Base-by-base conservation (phyloP, 2,329 filamentous ascomycete species). In the Emergomyces orientalis region DNA sequence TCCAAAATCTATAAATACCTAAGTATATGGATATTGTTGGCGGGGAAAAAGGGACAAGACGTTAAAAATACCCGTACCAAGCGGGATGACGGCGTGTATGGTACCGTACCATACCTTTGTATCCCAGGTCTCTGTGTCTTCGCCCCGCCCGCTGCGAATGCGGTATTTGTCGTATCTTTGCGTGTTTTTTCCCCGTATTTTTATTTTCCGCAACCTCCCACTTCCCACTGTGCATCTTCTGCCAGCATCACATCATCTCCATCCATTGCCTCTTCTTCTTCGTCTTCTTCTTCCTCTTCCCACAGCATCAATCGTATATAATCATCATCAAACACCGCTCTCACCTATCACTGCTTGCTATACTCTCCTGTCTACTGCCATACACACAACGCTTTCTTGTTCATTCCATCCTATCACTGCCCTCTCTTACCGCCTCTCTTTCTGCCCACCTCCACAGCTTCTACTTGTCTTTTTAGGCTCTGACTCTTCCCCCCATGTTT, bases 251-350 rank as follows among this genome's bases (percentile, higher is more conserved):
- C n/a, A 5, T 43, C 54, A 56, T 25, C 54, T 6, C 7, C 30
- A 2, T 69, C 63, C 63, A 68, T 67, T 61, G 66, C 69, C 68
- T 66, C 66, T 64, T 67, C 64, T 30, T 65, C 65, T 68, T 62
- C 60, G 54, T 63, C 66, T 4, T 32, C 49, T 27, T 30, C 49
- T 3, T 32, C 32, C 7, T 55, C 51, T 55, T 27, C 30, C 25
- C 51, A 5, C 27, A 32, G 17, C 41, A 39, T 5, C 45, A 49
- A 5, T 39, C 22, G 6, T 39, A 56, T 41, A 56, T 34, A 25
- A 27, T 25, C 54, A 41, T 25, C n/a, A 13, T 25, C 51, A n/a
- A 7, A 6, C 54, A 27, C 34, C 9, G 9, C n/a, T n/a, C 13
- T 19, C 34, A 8, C n/a, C 32, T 41, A 62, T 61, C 63, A 58